Percentiles rank a stretch among this genome's conserved stretches.
Evolutionary conservation across 208 protist species (phyloP).

Genomic region (Wallacemonas sp.): DNA sequence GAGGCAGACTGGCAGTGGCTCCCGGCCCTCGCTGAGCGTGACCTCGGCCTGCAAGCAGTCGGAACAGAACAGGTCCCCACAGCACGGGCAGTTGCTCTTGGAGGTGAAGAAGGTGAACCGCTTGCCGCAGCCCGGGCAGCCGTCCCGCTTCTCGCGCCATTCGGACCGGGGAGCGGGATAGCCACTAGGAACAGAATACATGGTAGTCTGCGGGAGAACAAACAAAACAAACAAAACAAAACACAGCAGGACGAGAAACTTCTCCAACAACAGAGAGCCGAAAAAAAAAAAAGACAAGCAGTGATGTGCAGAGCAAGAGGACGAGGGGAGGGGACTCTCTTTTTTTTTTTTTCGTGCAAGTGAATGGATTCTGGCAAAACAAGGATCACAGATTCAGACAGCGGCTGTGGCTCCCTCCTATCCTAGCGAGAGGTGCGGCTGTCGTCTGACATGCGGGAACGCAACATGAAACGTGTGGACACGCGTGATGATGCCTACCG

Average conservation of each 20-base stretch:
- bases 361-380: no score
- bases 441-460: no score
- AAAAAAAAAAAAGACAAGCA: not conserved
- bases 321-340: no score
- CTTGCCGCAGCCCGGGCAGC: slow-evolving; percentile 58
- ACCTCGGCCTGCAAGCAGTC: slow-evolving; percentile 58
- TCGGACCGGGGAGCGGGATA: slow-evolving; percentile 39
- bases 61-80: slow-evolving; percentile 62
- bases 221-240: slow-evolving; percentile 17
- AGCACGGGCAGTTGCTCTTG: slow-evolving; percentile 68
- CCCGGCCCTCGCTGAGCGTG: slow-evolving; percentile 27
- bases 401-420: no score
- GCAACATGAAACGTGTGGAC: no score
- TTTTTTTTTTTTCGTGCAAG: no score
- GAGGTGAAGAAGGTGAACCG: slow-evolving; percentile 49
- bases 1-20: slow-evolving; percentile 45
- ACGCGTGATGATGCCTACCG: no score
- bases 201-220: not conserved
- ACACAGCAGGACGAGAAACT: not conserved
- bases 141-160: slow-evolving; percentile 38
- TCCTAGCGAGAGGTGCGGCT: no score
- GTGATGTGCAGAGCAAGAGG: not conserved
- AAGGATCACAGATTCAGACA: no score
- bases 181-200: slow-evolving; percentile 14
- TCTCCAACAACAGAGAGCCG: not conserved